Base-by-base conservation (phyloP, 345 rosid species). In the Lumnitzera littorea region DNA sequence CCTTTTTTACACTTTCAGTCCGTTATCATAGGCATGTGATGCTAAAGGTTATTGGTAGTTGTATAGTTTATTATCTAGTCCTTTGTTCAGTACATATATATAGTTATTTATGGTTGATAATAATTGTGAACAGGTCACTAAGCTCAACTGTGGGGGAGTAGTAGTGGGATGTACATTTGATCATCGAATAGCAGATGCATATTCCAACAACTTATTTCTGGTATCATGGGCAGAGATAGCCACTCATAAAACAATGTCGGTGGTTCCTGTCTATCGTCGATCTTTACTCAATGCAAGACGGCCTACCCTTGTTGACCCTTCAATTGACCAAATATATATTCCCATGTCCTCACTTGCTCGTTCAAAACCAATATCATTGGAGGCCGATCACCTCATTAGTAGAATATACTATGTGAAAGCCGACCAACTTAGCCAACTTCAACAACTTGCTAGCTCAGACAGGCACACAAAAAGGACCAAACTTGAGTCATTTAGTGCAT, bases 141-240 rank as follows among this genome's bases (percentile, higher is more conserved):
- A 82, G 36, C 78, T 89, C 2, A 76, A 74, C 66, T 86, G 96
- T 51, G 94, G 91, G 9, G 81, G 91, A 27, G 24, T 84, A 41
- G 85, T 84, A 48, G 81, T 86, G 63, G 92, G 67, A 5, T 83
- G 92, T 70, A 65, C 86, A 29, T 88, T 86, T 58, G 96, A 89
- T 68, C 94, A 86, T 57, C 91, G 96, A 53, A 62, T 82, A 51
- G 81, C 91, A 2, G 94, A 89, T 58, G 96, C 91, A 12, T 78
- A 77, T 68, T 86, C 96, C 3, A 65, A 69, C 72, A 86, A 89
- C 70, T 77, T 89, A 89, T 84, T 89, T 64, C 78, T 86, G 2
- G 64, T 81, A 2, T 79, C 94, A 1, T 89, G 96, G 96, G 84
- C 94, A 5, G 82, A 82, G 60, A 64, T 67, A 50, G 78, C 89